phyloP scores from a whole-genome alignment of 2,329 filamentous ascomycete genomes.

The Sporothrix brasiliensis region DNA sequence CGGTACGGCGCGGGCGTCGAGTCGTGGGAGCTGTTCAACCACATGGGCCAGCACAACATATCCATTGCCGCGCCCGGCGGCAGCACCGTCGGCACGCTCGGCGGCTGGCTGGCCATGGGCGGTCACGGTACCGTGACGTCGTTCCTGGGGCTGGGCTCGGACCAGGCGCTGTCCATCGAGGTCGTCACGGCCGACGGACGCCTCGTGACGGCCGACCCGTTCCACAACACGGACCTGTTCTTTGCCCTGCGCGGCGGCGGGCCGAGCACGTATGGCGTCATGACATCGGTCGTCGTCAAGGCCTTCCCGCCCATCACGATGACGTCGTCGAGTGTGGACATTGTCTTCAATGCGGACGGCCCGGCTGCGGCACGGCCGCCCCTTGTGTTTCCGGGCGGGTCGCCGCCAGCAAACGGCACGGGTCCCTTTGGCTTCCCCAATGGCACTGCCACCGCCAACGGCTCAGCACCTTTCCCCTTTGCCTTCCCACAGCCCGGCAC shows the following conservation, averaged over 20 bases:
- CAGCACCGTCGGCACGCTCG: conserved; percentile 48
- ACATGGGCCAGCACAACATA: conserved; percentile 43
- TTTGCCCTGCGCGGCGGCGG: conserved; percentile 58
- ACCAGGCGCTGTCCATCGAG: conserved; percentile 54
- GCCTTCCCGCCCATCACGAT: conserved; percentile 38
- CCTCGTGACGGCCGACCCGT: conserved; percentile 50
- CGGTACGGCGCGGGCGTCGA: conserved; percentile 44
- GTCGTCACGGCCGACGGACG: conserved; percentile 53
- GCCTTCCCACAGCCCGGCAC: conserved; percentile 24
- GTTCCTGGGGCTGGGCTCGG: conserved; percentile 54
- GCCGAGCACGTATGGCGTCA: conserved; percentile 36
- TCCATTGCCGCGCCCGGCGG: conserved; percentile 43
- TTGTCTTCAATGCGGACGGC: conserved; percentile 31
- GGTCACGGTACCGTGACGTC: conserved; percentile 55
- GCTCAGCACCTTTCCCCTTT: conserved; percentile 3
- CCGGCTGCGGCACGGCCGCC: not conserved
- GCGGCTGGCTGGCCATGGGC: conserved; percentile 56
- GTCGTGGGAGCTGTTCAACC: conserved; percentile 44
- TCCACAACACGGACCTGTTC: conserved; percentile 55
- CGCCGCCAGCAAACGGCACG: not conserved
- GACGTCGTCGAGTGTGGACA: conserved; percentile 33
- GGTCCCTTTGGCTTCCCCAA: not conserved
- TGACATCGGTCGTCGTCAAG: conserved; percentile 39
- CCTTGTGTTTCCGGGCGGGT: conserved; percentile 1
- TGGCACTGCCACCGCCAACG: conserved; percentile 2